Conservation (phyloP, 2,329 filamentous ascomycete genomes). For the Aspergillus persii region DNA sequence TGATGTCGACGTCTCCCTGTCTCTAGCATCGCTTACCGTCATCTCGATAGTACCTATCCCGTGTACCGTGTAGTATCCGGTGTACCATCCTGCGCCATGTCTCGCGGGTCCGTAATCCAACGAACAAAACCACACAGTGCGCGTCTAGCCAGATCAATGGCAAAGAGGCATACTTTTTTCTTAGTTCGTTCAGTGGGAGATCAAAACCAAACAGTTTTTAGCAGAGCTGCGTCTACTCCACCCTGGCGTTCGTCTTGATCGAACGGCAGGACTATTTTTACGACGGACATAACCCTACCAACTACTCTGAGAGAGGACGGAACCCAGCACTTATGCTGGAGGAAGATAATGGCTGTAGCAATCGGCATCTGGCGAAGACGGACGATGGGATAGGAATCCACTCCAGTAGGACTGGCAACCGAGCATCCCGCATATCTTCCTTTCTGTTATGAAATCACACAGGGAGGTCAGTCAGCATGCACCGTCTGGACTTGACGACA, state of each 20-base stretch:
- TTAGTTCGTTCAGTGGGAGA: conserved; percentile 48
- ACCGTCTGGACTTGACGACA: background rate
- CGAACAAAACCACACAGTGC: conserved; percentile 34
- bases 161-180: conserved; percentile 43
- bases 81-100: background rate
- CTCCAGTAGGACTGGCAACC: background rate
- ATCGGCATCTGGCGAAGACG: no score
- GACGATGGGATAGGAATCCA: background rate
- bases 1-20: background rate
- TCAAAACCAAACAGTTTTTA: conserved; percentile 49
- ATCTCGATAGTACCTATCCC: background rate
- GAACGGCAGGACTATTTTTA: conserved; percentile 46
- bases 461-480: background rate
- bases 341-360: no score
- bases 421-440: background rate
- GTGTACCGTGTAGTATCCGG: background rate
- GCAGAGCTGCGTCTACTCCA: conserved; percentile 51
- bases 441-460: background rate
- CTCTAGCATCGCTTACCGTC: background rate
- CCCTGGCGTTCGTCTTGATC: conserved; percentile 43
- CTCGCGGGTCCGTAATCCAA: background rate
- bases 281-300: conserved; percentile 39
- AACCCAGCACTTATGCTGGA: background rate
- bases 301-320: background rate
- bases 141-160: conserved; percentile 36